Base-by-base conservation (phyloP, 78 protist species). In the Dictyostelium firmibasis region DNA sequence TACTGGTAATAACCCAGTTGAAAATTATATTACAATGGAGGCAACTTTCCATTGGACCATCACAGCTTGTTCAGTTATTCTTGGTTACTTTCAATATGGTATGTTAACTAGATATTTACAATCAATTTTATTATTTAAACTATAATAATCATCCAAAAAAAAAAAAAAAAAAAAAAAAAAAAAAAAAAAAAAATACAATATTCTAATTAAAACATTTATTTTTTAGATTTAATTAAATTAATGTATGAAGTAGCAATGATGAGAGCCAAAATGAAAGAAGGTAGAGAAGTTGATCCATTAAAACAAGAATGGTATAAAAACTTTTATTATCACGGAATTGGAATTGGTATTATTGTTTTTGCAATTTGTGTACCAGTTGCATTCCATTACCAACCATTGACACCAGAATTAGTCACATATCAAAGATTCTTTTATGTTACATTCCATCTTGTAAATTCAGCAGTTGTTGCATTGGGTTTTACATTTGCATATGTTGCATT, bases 201-300 rank as follows among this genome's bases (percentile, higher is more conserved):
- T 23, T 60, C 43, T 38, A 38, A 38, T 38, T 38, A n/a, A n/a
- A n/a, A n/a, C n/a, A 38, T 38, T 7, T 44, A 0, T 44, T 44
- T 44, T 44, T 44, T 53, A 75, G 83, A 89, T 81, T 69, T 89
- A 78, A 89, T 89, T 35, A 43, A n/a, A 69, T 57, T 89, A 43
- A 89, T 89, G 94, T 89, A 89, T 81, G 94, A 89, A 69, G 94
- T 89, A 31, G 94, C 85, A 25, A 89, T 89, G 86, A 89, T 89
- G 94, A 89, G 94, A 81, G n/a, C 31, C 14, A 89, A 89, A 38
- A 89, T 89, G 94, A 67, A 79, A 35, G 64, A 57, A n/a, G 86
- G 86, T 50, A 89, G 57, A 86, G 92, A 86, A 50, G 75, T 31
- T 44, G 81, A 86, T 60, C 92, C 92, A 43, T 47, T 86, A 57